Conservation (phyloP, 2,329 filamentous ascomycete genomes). For the Cladosporium sp. region DNA sequence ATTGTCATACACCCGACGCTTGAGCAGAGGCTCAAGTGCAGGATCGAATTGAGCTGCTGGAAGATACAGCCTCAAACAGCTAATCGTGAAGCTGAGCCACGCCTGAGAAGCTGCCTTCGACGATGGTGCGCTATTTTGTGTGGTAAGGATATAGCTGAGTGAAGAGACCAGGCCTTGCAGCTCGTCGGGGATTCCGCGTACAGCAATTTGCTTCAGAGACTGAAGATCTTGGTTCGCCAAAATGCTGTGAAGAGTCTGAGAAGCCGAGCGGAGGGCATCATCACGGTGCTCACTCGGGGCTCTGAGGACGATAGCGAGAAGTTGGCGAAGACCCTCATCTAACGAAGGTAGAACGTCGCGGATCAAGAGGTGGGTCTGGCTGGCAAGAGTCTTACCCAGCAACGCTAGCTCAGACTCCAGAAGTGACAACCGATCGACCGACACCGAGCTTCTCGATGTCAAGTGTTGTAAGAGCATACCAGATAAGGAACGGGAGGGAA, state of each 20-base stretch:
- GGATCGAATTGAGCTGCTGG: conserved; percentile 87
- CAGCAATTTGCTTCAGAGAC: neutral
- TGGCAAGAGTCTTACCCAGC: conserved; percentile 20
- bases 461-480: neutral
- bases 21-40: conserved; percentile 57
- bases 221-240: neutral
- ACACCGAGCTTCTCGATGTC: neutral
- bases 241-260: neutral
- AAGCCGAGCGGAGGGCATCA: neutral
- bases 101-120: conserved; percentile 47
- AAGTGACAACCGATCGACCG: neutral
- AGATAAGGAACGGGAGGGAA: neutral
- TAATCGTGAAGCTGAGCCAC: conserved; percentile 72
- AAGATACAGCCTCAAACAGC: conserved; percentile 73
- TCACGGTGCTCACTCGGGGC: neutral
- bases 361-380: conserved; percentile 19
- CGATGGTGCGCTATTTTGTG: neutral
- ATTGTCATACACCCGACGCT: conserved; percentile 56
- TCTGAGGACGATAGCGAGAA: neutral
- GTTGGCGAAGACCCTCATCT: neutral
- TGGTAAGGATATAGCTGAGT: neutral
- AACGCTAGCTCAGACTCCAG: conserved; percentile 15
- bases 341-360: conserved; percentile 7
- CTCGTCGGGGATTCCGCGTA: neutral
- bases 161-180: neutral